A percentile compares a stretch with the other conserved stretches of the same genome.
Conservation (phyloP, 1,284 basidiomycete genomes). For the Ceratobasidium sp. region DNA sequence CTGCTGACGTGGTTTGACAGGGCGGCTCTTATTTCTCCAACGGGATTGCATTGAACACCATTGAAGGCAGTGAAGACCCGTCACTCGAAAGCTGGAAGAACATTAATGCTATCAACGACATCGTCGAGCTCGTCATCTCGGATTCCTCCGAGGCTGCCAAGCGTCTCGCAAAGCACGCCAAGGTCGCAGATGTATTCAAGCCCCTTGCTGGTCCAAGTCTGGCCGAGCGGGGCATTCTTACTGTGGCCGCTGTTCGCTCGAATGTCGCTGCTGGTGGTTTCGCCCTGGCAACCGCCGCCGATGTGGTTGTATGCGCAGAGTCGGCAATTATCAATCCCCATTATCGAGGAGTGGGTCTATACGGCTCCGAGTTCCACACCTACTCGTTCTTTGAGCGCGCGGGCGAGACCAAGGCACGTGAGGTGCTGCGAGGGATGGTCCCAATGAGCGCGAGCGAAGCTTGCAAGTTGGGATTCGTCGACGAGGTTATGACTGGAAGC, state of each 20-base stretch:
- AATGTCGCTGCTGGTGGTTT: slow-evolving; percentile 61
- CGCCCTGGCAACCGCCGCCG: slow-evolving; percentile 58
- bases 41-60: slow-evolving; percentile 60
- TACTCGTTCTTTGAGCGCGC: slow-evolving; percentile 56
- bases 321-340: slow-evolving; percentile 58
- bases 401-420: slow-evolving; percentile 52
- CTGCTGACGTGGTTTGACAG: slow-evolving; percentile 40
- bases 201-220: slow-evolving; percentile 48
- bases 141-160: slow-evolving; percentile 45
- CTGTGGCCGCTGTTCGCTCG: slow-evolving; percentile 57
- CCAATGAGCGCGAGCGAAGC: slow-evolving; percentile 54
- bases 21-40: slow-evolving; percentile 59
- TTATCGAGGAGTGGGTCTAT: slow-evolving; percentile 58
- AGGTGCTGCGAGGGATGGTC: slow-evolving; percentile 55
- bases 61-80: slow-evolving; percentile 55
- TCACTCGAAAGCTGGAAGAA: slow-evolving; percentile 59
- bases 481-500: slow-evolving; percentile 50
- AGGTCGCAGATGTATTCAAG: slow-evolving; percentile 52
- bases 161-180: slow-evolving; percentile 47
- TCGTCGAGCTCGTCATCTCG: slow-evolving; percentile 54
- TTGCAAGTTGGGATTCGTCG: slow-evolving; percentile 52
- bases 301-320: slow-evolving; percentile 55
- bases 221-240: slow-evolving; percentile 56
- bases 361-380: slow-evolving; percentile 58
- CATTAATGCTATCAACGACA: slow-evolving; percentile 59